Percentiles rank a stretch among this genome's conserved stretches.
Conservation (phyloP, 2,329 filamentous ascomycete genomes). For the Penicillium sp. region DNA sequence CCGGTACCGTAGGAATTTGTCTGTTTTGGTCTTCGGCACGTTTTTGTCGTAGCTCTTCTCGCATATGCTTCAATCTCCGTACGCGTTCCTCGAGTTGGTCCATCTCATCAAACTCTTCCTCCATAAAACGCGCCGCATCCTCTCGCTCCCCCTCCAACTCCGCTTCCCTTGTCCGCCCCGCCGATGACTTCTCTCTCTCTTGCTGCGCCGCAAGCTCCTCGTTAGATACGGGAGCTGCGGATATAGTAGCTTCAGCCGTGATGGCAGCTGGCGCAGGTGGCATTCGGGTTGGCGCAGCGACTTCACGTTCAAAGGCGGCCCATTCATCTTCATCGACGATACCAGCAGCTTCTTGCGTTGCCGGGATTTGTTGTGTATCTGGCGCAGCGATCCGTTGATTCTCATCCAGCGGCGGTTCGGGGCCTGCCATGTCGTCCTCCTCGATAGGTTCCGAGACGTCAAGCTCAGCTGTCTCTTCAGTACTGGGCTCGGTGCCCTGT, state of each 20-base stretch:
- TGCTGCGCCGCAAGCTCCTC: conserved; percentile 57
- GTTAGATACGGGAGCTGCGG: conserved; percentile 61
- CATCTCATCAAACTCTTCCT: conserved; percentile 80
- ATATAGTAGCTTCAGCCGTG: conserved; percentile 55
- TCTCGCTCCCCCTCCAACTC: conserved; percentile 65
- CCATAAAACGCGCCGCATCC: conserved; percentile 66
- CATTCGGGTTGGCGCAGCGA: conserved; percentile 49
- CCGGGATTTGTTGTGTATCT: conserved; percentile 6
- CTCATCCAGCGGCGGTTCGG: conserved; percentile 17
- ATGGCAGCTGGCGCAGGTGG: conserved; percentile 30
- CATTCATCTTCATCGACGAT: conserved; percentile 70
- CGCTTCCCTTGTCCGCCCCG: conserved; percentile 44
- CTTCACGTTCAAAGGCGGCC: conserved; percentile 81
- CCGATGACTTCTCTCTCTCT: conserved; percentile 44
- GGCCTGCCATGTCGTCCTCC: conserved; percentile 25
- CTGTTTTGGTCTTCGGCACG: conserved; percentile 26
- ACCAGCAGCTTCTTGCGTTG: conserved; percentile 14
- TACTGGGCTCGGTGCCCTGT: conserved; percentile 24
- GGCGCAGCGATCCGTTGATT: conserved; percentile 10
- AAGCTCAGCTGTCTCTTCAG: conserved; percentile 24
- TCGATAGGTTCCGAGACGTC: conserved; percentile 26
- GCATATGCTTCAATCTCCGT: conserved; percentile 61
- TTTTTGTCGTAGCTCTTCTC: conserved; percentile 59
- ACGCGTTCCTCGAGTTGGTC: conserved; percentile 70
- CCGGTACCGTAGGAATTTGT: conserved; percentile 21